Conservation (phyloP, 768 basidiomycete species). For the Cystofilobasidium bisporidii region DNA sequence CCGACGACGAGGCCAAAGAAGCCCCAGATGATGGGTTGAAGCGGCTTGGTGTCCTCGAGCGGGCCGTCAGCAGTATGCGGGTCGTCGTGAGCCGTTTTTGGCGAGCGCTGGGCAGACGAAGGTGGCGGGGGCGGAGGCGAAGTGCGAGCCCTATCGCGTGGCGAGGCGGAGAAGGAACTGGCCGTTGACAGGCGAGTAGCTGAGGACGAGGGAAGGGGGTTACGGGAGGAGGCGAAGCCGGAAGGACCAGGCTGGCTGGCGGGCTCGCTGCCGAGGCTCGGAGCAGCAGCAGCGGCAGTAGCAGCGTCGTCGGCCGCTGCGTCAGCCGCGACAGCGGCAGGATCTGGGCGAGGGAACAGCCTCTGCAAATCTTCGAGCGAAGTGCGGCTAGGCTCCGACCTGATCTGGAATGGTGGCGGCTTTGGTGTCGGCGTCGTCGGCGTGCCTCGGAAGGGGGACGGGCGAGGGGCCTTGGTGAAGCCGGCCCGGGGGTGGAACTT, state of each 20-base stretch:
- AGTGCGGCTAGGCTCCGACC: not conserved
- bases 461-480: not conserved
- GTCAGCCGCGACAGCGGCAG: not conserved
- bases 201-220: not conserved
- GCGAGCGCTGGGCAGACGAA: not conserved
- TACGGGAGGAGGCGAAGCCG: not conserved
- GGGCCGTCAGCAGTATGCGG: not conserved
- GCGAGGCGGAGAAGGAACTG: not conserved
- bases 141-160: not conserved
- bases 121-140: not conserved
- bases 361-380: not conserved
- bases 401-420: not conserved
- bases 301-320: not conserved
- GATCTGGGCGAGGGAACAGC: not conserved
- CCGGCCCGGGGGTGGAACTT: not conserved
- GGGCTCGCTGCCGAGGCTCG: too few relatives aligned
- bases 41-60: not conserved
- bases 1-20: not conserved
- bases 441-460: too few relatives aligned
- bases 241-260: too few relatives aligned
- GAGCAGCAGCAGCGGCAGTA: too few relatives aligned
- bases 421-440: not conserved
- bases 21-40: not conserved
- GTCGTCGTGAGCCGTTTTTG: not conserved
- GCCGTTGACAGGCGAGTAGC: not conserved